Conservation (phyloP, 2,329 filamentous ascomycete genomes). For the Cordyceps tenuipes region DNA sequence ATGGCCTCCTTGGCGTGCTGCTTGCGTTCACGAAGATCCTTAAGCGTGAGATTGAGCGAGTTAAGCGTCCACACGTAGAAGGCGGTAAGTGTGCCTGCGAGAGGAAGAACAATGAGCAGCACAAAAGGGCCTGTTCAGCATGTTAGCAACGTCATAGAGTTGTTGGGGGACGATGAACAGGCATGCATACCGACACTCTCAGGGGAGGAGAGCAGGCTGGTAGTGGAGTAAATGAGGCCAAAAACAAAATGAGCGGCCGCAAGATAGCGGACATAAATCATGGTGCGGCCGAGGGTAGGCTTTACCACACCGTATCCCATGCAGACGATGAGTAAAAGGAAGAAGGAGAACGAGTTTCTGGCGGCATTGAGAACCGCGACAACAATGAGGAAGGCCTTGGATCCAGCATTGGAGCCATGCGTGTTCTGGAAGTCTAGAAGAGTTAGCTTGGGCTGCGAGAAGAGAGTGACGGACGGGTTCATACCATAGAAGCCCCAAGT, state of each 20-base stretch:
- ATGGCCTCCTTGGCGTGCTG: constrained; percentile 88
- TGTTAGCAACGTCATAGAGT: constrained; percentile 15
- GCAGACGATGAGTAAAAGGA: constrained; percentile 92
- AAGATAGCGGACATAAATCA: constrained; percentile 87
- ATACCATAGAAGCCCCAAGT: constrained; percentile 95
- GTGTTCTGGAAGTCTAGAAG: constrained; percentile 77
- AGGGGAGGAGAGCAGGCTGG: constrained; percentile 79
- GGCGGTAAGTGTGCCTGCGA: constrained; percentile 84
- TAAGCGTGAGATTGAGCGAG: constrained; percentile 88
- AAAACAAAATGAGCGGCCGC: constrained; percentile 92
- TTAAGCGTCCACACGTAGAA: constrained; percentile 99
- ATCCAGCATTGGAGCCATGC: constrained; percentile 67
- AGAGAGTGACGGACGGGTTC: constrained; percentile 15
- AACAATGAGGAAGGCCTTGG: constrained; percentile 79
- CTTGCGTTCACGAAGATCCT: constrained; percentile 89
- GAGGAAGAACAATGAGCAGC: constrained; percentile 83
- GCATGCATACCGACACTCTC: constrained; percentile 60
- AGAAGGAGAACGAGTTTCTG: constrained; percentile 97
- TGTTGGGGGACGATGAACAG: not conserved
- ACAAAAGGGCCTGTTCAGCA: constrained; percentile 63
- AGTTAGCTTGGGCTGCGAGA: constrained; percentile 26
- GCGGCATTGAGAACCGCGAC: constrained; percentile 91
- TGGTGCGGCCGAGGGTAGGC: constrained; percentile 79
- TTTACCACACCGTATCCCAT: constrained; percentile 99
- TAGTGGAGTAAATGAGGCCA: constrained; percentile 85